Conservation (phyloP, 2,329 filamentous ascomycete genomes). For the Aureobasidium melanogenum region DNA sequence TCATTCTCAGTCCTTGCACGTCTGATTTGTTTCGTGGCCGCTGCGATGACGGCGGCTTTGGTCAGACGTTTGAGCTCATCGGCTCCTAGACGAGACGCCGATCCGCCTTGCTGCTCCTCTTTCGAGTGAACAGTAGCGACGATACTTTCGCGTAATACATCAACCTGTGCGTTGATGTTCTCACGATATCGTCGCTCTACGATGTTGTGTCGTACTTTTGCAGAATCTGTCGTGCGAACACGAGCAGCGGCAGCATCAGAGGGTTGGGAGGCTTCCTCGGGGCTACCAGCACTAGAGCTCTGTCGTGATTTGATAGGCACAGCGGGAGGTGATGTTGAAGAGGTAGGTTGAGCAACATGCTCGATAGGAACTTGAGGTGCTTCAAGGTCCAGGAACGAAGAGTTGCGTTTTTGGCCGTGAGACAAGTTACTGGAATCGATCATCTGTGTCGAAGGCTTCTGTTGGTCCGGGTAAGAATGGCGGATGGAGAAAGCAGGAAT, state of each 20-base stretch:
- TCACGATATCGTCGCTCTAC: constrained; percentile 40
- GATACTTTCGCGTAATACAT: constrained; percentile 28
- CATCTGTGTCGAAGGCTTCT: background rate
- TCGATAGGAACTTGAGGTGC: background rate
- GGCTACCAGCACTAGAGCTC: constrained; percentile 5
- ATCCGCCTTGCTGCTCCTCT: constrained; percentile 35
- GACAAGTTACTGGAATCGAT: background rate
- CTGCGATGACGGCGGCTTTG: constrained; percentile 39
- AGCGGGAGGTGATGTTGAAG: background rate
- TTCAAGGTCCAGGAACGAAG: background rate
- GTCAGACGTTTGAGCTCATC: constrained; percentile 28
- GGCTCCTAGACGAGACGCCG: constrained; percentile 19
- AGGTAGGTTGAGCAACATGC: background rate
- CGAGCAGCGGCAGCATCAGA: background rate
- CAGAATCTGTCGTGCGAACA: constrained; percentile 7
- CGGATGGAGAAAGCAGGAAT: background rate
- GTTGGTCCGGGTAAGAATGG: background rate
- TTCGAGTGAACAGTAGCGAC: constrained; percentile 23
- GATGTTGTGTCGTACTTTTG: constrained; percentile 29
- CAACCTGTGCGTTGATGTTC: constrained; percentile 38
- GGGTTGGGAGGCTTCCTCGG: background rate
- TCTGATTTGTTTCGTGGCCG: constrained; percentile 38
- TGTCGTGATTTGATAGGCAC: constrained; percentile 3
- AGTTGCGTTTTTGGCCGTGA: constrained; percentile 2
- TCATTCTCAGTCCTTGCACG: constrained; percentile 36